Percentiles rank a stretch among this genome's conserved stretches.
Evolutionary conservation across 768 basidiomycete genomes (phyloP).

Genomic region (Lentinula aciculospora): DNA sequence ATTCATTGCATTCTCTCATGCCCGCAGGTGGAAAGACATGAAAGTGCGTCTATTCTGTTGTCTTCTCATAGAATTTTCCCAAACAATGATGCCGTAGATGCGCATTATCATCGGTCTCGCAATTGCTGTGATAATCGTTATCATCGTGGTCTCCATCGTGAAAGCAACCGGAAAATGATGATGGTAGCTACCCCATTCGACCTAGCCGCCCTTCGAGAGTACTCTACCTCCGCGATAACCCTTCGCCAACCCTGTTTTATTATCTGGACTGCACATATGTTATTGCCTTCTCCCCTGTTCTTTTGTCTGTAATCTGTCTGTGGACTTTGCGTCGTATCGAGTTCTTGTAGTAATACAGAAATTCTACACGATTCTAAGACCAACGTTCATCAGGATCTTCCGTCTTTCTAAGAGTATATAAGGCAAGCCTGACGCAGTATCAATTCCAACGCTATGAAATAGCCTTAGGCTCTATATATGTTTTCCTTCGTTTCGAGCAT

Average conservation of each 20-base stretch:
- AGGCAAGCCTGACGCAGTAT: no score
- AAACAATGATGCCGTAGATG: conserved; percentile 51
- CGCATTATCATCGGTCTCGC: conserved; percentile 92
- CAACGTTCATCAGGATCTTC: neutral
- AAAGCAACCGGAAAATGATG: conserved; percentile 55
- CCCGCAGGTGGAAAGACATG: conserved; percentile 91
- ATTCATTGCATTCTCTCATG: neutral
- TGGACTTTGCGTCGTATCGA: neutral
- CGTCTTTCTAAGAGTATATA: neutral
- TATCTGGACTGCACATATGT: conserved; percentile 8
- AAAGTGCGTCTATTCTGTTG: conserved; percentile 47
- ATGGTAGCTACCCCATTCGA: neutral
- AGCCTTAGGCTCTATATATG: no score
- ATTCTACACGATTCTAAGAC: neutral
- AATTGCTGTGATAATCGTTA: conserved; percentile 85
- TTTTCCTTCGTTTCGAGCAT: no score
- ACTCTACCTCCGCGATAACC: neutral
- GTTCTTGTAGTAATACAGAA: conserved; percentile 3
- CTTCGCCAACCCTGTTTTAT: conserved; percentile 3
- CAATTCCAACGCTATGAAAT: no score
- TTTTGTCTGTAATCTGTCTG: neutral
- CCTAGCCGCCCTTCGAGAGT: neutral
- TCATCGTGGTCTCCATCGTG: conserved; percentile 94
- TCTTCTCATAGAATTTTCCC: conserved; percentile 8
- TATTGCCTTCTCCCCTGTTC: neutral